Evolutionary conservation across 1,284 basidiomycete genomes (phyloP), one percentile per base, ranked within the genome.

Genomic region (Moesziomyces sp.): DNA sequence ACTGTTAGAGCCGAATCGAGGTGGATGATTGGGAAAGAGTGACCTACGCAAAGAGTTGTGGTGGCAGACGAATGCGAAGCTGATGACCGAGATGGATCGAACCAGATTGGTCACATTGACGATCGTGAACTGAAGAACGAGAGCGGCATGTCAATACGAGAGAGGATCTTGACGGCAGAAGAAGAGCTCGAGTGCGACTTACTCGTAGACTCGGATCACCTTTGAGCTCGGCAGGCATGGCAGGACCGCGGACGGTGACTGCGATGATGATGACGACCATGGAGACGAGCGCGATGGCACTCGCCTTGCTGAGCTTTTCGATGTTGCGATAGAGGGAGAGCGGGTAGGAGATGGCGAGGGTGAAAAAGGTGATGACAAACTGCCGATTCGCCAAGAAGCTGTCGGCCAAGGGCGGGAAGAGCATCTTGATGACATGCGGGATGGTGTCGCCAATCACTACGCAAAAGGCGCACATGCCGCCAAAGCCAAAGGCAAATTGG

Each of bases 401-500:
- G 60, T 94, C 88, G 55, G 94, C 86, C 48, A 97, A 86, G n/a
- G 86, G 87, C 16, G 95, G 95, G 78, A 98, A 92, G 81, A 95
- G 80, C 54, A 89, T 92, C 53, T 90, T 90, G 78, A 99, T 90
- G 84, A 99, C 96, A 60, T 77, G 92, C 1, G 97, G 95, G 80
- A 99, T 93, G 3, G 96, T 97, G 85, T 99, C 97, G 76, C 97
- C 91, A 23, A 79, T 77, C n/a, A 79, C 78, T 21, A 82, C 81
- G 62, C 81, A 82, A 35, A 83, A 84, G 13, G 82, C 82, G 58
- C 76, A 84, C 88, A 80, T 85, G 90, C 94, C 94, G 79, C 96
- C 96, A 76, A 97, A 97, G 2, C 96, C 96, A 81, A 98, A 98
- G 0, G 94, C 88, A 80, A 99, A 98, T 83, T 99, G 97, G 84